Evolutionary conservation across 148 eudicot genomes (phyloP).

Genomic region (Vaccinium macrocarpon): DNA sequence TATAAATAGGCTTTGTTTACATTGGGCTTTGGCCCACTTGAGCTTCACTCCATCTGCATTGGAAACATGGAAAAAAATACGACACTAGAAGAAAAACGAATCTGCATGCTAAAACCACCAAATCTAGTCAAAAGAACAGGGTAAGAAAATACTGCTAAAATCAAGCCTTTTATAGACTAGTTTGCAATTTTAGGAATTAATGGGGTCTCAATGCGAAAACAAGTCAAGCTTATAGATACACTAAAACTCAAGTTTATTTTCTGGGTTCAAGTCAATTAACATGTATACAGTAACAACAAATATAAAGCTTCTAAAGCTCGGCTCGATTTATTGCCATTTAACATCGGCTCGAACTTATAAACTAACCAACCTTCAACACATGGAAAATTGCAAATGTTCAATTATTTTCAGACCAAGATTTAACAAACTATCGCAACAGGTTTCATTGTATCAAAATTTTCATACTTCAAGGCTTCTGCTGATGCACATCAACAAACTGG

Average conservation of each 20-base stretch:
- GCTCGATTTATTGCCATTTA: neutral
- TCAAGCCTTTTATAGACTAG: neutral
- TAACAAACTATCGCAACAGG: neutral
- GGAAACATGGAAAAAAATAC: neutral
- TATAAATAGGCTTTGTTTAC: neutral
- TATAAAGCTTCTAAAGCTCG: neutral
- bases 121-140: neutral
- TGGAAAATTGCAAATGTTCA: neutral
- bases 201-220: neutral
- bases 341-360: neutral
- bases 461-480: slow-evolving; percentile 17
- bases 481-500: slow-evolving; percentile 46
- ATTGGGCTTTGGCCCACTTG: neutral
- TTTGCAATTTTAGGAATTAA: neutral
- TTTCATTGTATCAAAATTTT: neutral
- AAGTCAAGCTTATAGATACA: neutral
- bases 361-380: neutral
- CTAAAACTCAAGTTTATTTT: neutral
- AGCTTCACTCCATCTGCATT: neutral
- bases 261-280: neutral
- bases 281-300: neutral
- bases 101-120: neutral
- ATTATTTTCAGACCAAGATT: neutral
- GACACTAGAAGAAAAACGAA: neutral
- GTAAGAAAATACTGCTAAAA: neutral